Evolutionary conservation across 306 rosid genomes (phyloP).

Genomic region (Echinosophora koreensis): DNA sequence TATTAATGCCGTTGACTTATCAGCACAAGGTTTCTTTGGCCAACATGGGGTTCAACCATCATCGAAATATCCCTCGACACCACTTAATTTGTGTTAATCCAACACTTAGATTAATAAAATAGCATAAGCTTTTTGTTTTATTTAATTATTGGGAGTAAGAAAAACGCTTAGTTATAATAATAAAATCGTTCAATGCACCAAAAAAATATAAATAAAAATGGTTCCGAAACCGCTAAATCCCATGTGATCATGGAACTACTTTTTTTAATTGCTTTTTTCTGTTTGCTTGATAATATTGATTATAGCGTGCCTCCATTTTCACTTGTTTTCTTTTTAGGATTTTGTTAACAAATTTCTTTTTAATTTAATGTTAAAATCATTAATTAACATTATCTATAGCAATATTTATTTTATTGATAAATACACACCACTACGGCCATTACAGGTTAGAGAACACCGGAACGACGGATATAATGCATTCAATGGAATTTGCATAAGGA

Average conservation of each 20-base stretch:
- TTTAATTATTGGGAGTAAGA: no score
- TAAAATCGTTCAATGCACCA: no score
- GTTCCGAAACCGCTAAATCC: neutral
- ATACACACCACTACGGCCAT: neutral
- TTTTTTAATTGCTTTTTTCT: neutral
- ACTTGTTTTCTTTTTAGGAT: neutral
- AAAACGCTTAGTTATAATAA: neutral
- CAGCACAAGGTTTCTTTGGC: conserved; percentile 8
- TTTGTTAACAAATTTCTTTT: neutral
- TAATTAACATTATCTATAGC: neutral
- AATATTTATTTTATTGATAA: neutral
- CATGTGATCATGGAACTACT: neutral
- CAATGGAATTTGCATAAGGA: conserved; percentile 26
- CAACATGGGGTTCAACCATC: conserved; percentile 25
- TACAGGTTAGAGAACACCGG: neutral
- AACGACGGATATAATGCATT: neutral
- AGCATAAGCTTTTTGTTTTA: neutral
- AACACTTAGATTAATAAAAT: neutral
- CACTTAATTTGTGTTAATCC: neutral
- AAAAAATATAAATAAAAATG: no score
- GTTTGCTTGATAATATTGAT: conserved; percentile 6
- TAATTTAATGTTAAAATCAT: neutral
- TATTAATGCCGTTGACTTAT: conserved; percentile 24
- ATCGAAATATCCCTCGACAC: neutral
- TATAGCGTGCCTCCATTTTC: neutral